Percentiles rank a stretch among this genome's conserved stretches.
phyloP scores from a whole-genome alignment of 1,139 yeast genomes.

The Hemisphaericaspora lyxosophila region DNA sequence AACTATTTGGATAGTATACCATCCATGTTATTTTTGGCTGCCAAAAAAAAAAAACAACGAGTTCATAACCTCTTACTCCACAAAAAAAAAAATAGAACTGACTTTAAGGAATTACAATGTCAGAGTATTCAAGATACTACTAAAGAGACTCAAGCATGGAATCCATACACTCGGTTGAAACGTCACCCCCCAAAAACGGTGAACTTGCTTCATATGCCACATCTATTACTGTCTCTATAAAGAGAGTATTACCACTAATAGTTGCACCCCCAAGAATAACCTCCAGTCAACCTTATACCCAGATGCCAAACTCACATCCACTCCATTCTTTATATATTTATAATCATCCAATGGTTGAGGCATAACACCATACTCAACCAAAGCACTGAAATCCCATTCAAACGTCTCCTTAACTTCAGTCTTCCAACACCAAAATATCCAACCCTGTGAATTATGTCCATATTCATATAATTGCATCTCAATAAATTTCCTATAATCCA shows the following conservation, averaged over 20 bases:
- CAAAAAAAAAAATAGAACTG: no score
- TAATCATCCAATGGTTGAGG: slow-evolving; percentile 59
- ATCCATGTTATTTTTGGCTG: no score
- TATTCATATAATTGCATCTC: slow-evolving; percentile 33
- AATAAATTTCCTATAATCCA: slow-evolving; percentile 48
- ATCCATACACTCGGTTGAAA: no score
- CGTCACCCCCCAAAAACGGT: no score
- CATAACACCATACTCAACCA: slow-evolving; percentile 50
- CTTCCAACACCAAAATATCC: slow-evolving; percentile 73
- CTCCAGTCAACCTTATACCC: background rate
- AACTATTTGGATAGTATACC: no score
- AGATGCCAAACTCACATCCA: slow-evolving; percentile 23
- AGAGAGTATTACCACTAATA: background rate
- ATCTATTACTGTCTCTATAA: slow-evolving; percentile 1
- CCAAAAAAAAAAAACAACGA: no score
- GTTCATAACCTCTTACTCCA: no score
- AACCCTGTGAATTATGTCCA: slow-evolving; percentile 43
- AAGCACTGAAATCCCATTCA: slow-evolving; percentile 62
- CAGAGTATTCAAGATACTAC: no score
- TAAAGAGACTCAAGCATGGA: no score
- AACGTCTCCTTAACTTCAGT: slow-evolving; percentile 49
- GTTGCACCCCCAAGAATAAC: background rate
- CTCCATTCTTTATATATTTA: slow-evolving; percentile 40
- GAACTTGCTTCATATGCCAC: no score
- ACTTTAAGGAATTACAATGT: no score